Percentiles rank a stretch among this genome's conserved stretches.
Evolutionary conservation across 495 filamentous ascomycete genomes (phyloP).

Genomic region (Talaromyces trachyspermus): DNA sequence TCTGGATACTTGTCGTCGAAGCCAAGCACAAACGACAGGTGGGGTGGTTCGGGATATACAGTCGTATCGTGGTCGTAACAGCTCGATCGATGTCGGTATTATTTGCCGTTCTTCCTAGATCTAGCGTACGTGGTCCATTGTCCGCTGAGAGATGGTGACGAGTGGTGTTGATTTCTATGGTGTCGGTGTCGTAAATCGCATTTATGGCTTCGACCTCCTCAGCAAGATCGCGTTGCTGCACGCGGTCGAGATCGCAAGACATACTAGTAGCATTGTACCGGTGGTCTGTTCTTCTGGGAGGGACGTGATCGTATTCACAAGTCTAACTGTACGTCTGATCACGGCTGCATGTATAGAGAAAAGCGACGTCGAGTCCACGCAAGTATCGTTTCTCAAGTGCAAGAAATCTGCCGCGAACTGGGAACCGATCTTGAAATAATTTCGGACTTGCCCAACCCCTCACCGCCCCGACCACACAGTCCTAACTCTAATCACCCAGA

Average conservation of each 20-base stretch:
- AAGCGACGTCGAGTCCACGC: too few relatives aligned
- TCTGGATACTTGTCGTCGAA: slow-evolving; percentile 70
- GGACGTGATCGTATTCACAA: too few relatives aligned
- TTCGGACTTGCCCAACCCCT: too few relatives aligned
- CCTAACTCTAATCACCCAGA: too few relatives aligned
- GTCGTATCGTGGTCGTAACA: slow-evolving; percentile 25
- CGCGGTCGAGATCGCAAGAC: slow-evolving; percentile 17
- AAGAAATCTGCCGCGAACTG: too few relatives aligned
- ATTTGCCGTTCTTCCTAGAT: slow-evolving; percentile 24
- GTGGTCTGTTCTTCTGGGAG: background rate
- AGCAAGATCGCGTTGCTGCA: slow-evolving; percentile 52
- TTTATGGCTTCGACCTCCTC: slow-evolving; percentile 89
- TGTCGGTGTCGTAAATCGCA: slow-evolving; percentile 76
- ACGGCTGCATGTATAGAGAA: too few relatives aligned
- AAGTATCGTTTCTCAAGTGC: too few relatives aligned
- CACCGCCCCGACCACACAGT: too few relatives aligned
- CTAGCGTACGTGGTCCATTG: slow-evolving; percentile 19
- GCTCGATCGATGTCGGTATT: slow-evolving; percentile 12
- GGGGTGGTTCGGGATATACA: slow-evolving; percentile 34
- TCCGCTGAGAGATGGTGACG: slow-evolving; percentile 14
- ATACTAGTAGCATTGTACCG: background rate
- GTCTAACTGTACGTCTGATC: too few relatives aligned
- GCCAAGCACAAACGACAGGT: slow-evolving; percentile 51
- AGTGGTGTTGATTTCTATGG: slow-evolving; percentile 40
- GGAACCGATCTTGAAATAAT: too few relatives aligned